A percentile compares a stretch with the other conserved stretches of the same genome.
These are phyloP conservation scores for Gossypium sturtianum DNA, from an alignment of 345 rosid genomes.

Conservation along the genomic window DNA sequence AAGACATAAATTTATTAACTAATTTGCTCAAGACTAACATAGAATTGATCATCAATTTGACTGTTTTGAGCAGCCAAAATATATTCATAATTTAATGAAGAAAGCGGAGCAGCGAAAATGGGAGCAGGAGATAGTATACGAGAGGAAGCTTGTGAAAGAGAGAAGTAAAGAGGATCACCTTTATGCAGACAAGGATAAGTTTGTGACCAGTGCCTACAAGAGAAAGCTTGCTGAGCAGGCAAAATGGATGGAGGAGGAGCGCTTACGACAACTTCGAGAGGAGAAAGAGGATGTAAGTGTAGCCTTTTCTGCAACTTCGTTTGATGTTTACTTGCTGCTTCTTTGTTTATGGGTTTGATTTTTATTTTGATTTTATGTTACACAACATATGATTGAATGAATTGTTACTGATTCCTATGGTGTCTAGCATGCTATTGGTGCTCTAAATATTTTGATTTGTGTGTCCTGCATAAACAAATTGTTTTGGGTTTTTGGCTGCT, in stretches of 20 bases:
- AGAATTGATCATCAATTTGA: not conserved
- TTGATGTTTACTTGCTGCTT: not conserved
- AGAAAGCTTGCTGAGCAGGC: constrained; percentile 83
- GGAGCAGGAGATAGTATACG: constrained; percentile 73
- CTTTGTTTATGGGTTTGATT: not conserved
- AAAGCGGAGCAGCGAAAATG: constrained; percentile 66
- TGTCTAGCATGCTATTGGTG: not conserved
- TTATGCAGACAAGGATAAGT: constrained; percentile 80
- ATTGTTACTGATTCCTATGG: not conserved
- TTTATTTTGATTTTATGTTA: not conserved
- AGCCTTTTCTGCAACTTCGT: not conserved
- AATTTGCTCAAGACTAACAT: not conserved
- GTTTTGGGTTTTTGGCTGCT: not conserved
- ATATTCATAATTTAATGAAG: constrained; percentile 54
- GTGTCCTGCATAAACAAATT: not conserved
- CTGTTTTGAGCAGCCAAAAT: constrained; percentile 54
- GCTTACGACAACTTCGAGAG: constrained; percentile 61
- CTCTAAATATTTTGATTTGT: not conserved
- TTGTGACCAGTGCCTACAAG: constrained; percentile 66
- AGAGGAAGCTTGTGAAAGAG: constrained; percentile 81
- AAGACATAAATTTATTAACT: not conserved
- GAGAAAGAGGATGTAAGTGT: constrained; percentile 84
- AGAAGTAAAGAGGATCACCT: constrained; percentile 80
- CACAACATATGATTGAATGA: not conserved
- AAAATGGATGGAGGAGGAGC: constrained; percentile 73